Evolutionary conservation across 768 basidiomycete genomes (phyloP), one percentile per base, ranked within the genome.

Genomic region (Pleurotus citrinopileatus): DNA sequence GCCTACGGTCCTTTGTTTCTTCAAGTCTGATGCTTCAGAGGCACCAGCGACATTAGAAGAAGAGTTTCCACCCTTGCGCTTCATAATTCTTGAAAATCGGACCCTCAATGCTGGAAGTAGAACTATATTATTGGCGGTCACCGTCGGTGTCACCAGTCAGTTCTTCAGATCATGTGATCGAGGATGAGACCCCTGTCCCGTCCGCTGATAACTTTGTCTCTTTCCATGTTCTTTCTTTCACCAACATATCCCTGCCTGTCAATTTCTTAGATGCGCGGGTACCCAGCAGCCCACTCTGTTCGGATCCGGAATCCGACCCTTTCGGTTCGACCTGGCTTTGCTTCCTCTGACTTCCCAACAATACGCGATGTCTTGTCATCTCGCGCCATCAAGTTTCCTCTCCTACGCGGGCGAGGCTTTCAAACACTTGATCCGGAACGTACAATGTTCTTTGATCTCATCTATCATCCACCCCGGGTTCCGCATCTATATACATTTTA

Each of bases 1-100:
- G 60, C 40, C 28, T 62, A 59, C 42, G 63, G 60, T 29, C 27
- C 55, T 22, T 59, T 55, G 28, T 55, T 57, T 34, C 62, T 65
- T 54, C 63, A 63, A 40, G 56, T 38, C 42, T 59, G 55, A 34
- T 57, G 54, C 5, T 12, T 23, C 22, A 3, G 48, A 22, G 6
- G 6, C 20, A 34, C 12, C 28, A 3, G 48, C 4, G 19, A n/a
- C 15, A 17, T 8, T 37, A 19, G 20, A 27, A 9, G 28, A 4
- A n/a, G 48, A 12, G 28, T 9, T 22, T 13, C 5, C 19, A 5
- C 27, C 48, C 36, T 50, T 36, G 20, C 34, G 48, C 13, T 34
- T 50, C 29, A 50, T 25, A 32, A 26, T n/a, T 40, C 17, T 6
- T 40, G 4, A 28, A 26, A 28, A 15, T 15, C 5, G 8, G 25